These are phyloP conservation scores for Talaromyces verruculosus DNA, from an alignment of 2,329 filamentous ascomycete species.

Conservation along the genomic window DNA sequence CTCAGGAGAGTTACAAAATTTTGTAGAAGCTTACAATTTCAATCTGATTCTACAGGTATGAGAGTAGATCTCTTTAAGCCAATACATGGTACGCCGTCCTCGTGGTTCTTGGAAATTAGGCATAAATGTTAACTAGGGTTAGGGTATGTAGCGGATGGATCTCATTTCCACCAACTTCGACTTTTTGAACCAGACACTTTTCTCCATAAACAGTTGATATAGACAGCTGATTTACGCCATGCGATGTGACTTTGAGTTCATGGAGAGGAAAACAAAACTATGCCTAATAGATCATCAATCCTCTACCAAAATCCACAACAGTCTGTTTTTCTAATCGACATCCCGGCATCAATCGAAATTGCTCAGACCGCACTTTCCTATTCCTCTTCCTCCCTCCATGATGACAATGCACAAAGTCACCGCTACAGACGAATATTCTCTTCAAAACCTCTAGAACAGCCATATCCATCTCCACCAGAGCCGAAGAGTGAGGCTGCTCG, in stretches of 20 bases:
- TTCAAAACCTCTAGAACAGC: slow-evolving; percentile 43
- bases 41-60: not conserved
- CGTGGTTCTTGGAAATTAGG: too few species aligned
- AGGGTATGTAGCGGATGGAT: not conserved
- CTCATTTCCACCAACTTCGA: not conserved
- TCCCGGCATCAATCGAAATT: slow-evolving; percentile 57
- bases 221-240: too few species aligned
- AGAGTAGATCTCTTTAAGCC: not conserved
- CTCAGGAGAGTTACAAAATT: not conserved
- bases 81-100: not conserved
- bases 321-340: slow-evolving; percentile 56
- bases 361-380: slow-evolving; percentile 47
- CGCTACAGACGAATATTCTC: slow-evolving; percentile 43
- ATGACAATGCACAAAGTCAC: not conserved
- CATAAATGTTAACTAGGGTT: not conserved
- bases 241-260: too few species aligned
- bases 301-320: slow-evolving; percentile 52
- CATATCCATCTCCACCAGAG: slow-evolving; percentile 51
- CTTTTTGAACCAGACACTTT: not conserved
- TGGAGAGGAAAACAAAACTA: not conserved
- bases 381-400: not conserved
- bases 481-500: slow-evolving; percentile 52
- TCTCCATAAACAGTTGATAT: not conserved
- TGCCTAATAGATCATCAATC: slow-evolving; percentile 34
- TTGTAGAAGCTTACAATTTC: not conserved